These are phyloP conservation scores for Trichoderma sp. DNA, from an alignment of 2,329 filamentous ascomycete species.

Conservation along the genomic window DNA sequence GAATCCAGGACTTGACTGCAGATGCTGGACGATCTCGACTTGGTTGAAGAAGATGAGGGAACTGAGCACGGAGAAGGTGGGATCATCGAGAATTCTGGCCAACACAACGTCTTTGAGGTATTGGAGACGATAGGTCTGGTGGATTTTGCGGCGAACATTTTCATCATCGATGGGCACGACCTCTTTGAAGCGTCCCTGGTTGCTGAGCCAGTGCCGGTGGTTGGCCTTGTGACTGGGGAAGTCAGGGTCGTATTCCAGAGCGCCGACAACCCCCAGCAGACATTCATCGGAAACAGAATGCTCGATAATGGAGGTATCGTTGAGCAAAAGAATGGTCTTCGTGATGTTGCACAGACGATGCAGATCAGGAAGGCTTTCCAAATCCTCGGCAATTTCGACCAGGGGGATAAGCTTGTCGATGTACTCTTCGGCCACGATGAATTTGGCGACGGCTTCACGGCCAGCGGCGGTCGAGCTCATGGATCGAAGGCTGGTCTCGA, in stretches of 20 bases:
- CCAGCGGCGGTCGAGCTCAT: conserved; percentile 75
- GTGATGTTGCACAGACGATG: conserved; percentile 96
- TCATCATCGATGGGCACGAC: conserved; percentile 90
- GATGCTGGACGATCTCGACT: conserved; percentile 93
- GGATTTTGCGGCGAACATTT: conserved; percentile 83
- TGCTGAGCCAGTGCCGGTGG: conserved; percentile 88
- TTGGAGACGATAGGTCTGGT: conserved; percentile 92
- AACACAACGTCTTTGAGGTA: conserved; percentile 99
- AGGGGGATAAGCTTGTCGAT: conserved; percentile 84
- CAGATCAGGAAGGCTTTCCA: conserved; percentile 83
- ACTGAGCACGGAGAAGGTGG: conserved; percentile 96
- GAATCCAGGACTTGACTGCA: conserved; percentile 80
- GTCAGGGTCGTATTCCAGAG: conserved; percentile 96
- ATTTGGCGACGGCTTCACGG: conserved; percentile 85
- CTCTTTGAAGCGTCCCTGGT: conserved; percentile 91
- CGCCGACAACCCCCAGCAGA: conserved; percentile 89
- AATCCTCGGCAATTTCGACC: conserved; percentile 85
- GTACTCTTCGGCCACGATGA: conserved; percentile 83
- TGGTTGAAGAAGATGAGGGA: conserved; percentile 99
- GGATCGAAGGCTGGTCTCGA: conserved; percentile 81
- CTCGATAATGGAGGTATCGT: conserved; percentile 94
- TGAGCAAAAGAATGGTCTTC: conserved; percentile 93
- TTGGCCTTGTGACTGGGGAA: conserved; percentile 98
- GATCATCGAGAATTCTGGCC: conserved; percentile 93
- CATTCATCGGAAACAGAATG: conserved; percentile 88